phyloP scores from a whole-genome alignment of 768 basidiomycete genomes.

The Hydnomerulius pinastri region DNA sequence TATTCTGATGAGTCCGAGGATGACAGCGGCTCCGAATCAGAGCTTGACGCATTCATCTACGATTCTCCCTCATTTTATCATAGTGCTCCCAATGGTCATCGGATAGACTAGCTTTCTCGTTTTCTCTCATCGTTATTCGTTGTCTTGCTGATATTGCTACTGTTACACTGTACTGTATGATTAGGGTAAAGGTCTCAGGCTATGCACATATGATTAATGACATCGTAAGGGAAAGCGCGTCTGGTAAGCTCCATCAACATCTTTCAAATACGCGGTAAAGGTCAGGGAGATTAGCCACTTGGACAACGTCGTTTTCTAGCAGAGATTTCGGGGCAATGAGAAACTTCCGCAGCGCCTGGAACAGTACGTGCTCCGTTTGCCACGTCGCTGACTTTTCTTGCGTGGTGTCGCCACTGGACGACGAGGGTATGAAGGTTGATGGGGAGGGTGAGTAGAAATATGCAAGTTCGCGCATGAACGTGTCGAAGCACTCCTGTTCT shows the following conservation, averaged over 20 bases:
- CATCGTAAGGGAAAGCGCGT: no score
- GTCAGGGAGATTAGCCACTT: slow-evolving; percentile 88
- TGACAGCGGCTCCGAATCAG: slow-evolving; percentile 39
- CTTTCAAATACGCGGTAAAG: slow-evolving; percentile 94
- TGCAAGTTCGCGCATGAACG: slow-evolving; percentile 86
- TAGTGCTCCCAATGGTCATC: slow-evolving; percentile 46
- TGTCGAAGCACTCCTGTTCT: slow-evolving; percentile 83
- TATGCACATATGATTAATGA: no score
- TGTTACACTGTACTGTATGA: not conserved
- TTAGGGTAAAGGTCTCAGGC: not conserved
- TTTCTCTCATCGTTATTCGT: no score
- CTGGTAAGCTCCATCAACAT: no score
- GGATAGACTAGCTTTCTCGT: slow-evolving; percentile 20
- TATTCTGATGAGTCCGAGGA: slow-evolving; percentile 51
- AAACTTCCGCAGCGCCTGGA: slow-evolving; percentile 83
- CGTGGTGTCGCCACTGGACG: slow-evolving; percentile 34
- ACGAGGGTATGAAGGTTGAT: slow-evolving; percentile 15
- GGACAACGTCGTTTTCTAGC: slow-evolving; percentile 74
- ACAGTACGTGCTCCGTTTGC: slow-evolving; percentile 90
- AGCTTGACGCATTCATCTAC: slow-evolving; percentile 60
- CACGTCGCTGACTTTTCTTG: slow-evolving; percentile 64
- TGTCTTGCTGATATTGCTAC: no score
- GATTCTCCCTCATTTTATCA: slow-evolving; percentile 52
- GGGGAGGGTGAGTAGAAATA: slow-evolving; percentile 78
- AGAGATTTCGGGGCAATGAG: slow-evolving; percentile 66